phyloP scores from a whole-genome alignment of 2,329 filamentous ascomycete genomes.

The Mycosphaerella sp. region DNA sequence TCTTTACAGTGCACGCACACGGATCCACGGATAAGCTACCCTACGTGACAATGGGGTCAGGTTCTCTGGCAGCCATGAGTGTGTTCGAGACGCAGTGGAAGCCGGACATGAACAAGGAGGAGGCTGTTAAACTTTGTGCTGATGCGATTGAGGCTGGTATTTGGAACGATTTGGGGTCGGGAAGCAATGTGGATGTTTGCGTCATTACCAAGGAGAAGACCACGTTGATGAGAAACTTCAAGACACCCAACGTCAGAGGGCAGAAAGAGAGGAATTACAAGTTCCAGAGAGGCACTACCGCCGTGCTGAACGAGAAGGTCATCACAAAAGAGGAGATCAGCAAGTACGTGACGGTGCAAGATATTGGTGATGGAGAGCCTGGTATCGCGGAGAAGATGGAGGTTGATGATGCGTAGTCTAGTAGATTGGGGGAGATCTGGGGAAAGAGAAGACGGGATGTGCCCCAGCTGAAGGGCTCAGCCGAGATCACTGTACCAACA shows the following conservation, averaged over 20 bases:
- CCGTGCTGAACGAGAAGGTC: slow-evolving; percentile 90
- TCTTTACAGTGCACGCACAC: slow-evolving; percentile 98
- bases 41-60: slow-evolving; percentile 98
- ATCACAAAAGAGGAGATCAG: slow-evolving; percentile 90
- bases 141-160: slow-evolving; percentile 94
- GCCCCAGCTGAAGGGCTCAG: neutral
- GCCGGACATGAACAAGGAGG: slow-evolving; percentile 65
- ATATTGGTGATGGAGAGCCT: slow-evolving; percentile 61
- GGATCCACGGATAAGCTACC: slow-evolving; percentile 97
- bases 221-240: slow-evolving; percentile 83
- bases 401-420: slow-evolving; percentile 41
- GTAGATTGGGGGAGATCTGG: neutral
- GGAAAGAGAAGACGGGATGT: neutral
- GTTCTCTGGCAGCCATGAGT: slow-evolving; percentile 92
- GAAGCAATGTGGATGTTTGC: slow-evolving; percentile 94
- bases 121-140: slow-evolving; percentile 73
- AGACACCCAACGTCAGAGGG: slow-evolving; percentile 84
- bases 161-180: slow-evolving; percentile 96
- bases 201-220: slow-evolving; percentile 96
- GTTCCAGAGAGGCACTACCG: slow-evolving; percentile 88
- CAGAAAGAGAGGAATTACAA: slow-evolving; percentile 90
- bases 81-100: slow-evolving; percentile 98
- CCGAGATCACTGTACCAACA: neutral
- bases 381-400: slow-evolving; percentile 60
- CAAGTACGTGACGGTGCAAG: slow-evolving; percentile 88